Conservation (phyloP, 2,329 filamentous ascomycete genomes). For the Aspergillus pseudoglaucus region DNA sequence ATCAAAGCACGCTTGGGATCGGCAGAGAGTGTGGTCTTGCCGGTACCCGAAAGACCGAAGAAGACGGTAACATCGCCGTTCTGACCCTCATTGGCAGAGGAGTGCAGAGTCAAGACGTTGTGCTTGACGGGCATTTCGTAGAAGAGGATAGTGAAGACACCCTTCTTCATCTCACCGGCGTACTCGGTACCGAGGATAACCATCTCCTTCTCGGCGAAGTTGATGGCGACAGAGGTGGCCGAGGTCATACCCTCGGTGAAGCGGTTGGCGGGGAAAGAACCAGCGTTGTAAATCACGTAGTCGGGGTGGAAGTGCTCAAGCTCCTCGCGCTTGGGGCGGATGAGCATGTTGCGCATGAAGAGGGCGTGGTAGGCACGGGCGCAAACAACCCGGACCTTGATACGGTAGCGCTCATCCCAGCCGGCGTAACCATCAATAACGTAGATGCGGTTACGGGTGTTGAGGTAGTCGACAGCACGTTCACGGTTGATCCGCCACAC, state of each 20-base stretch:
- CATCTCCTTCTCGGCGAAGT: slow-evolving; percentile 99
- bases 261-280: slow-evolving; percentile 96
- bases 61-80: slow-evolving; percentile 95
- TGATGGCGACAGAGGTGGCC: slow-evolving; percentile 93
- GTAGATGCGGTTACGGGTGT: slow-evolving; percentile 98
- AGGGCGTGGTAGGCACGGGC: slow-evolving; percentile 98
- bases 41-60: slow-evolving; percentile 96
- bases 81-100: slow-evolving; percentile 94
- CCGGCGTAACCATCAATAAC: slow-evolving; percentile 95
- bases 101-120: slow-evolving; percentile 97
- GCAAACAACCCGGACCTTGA: slow-evolving; percentile 95
- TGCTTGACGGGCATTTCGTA: slow-evolving; percentile 99
- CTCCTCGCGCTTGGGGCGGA: slow-evolving; percentile 84
- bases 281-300: slow-evolving; percentile 99
- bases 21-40: slow-evolving; percentile 96
- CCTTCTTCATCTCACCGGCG: slow-evolving; percentile 96
- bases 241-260: slow-evolving; percentile 99
- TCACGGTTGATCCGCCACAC: slow-evolving; percentile 99
- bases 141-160: slow-evolving; percentile 97
- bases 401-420: slow-evolving; percentile 98
- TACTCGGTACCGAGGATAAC: slow-evolving; percentile 99
- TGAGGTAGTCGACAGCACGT: slow-evolving; percentile 97
- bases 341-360: slow-evolving; percentile 99
- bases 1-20: slow-evolving; percentile 95
- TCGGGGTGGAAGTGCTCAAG: slow-evolving; percentile 97